Evolutionary conservation across 1,284 basidiomycete genomes (phyloP).

Genomic region (Vanrija sp.): DNA sequence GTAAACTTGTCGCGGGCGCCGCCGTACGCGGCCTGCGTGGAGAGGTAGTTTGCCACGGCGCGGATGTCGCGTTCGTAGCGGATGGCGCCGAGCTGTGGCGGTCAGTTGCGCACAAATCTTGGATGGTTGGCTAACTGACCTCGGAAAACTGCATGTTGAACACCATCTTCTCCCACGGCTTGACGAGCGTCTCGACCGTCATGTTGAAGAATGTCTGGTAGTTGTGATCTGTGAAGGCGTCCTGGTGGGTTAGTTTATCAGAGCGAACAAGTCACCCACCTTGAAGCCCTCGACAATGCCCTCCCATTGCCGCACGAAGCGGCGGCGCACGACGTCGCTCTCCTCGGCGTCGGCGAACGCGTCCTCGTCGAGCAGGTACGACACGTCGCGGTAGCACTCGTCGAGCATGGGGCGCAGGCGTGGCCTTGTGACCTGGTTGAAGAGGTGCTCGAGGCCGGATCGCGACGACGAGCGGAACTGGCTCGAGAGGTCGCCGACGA

Average conservation of each 20-base stretch:
- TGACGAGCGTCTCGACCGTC: constrained; percentile 76
- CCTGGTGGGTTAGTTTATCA: constrained; percentile 51
- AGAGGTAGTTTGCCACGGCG: constrained; percentile 73
- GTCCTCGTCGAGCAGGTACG: constrained; percentile 86
- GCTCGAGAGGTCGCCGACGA: constrained; percentile 48
- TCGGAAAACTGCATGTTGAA: constrained; percentile 81
- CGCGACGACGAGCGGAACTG: constrained; percentile 68
- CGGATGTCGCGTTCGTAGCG: constrained; percentile 92
- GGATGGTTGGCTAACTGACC: constrained; percentile 50
- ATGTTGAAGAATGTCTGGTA: constrained; percentile 79
- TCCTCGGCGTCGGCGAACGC: constrained; percentile 76
- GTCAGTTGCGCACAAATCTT: not conserved
- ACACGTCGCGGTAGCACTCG: constrained; percentile 84
- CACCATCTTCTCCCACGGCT: constrained; percentile 90
- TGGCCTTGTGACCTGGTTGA: constrained; percentile 85
- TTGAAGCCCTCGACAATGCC: constrained; percentile 70
- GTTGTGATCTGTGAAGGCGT: constrained; percentile 79
- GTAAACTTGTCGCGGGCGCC: constrained; percentile 87
- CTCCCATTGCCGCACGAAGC: constrained; percentile 83
- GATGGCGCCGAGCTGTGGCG: constrained; percentile 79
- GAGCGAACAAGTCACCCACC: not conserved
- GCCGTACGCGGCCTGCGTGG: constrained; percentile 78
- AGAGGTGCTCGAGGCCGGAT: constrained; percentile 86
- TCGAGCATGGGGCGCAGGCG: constrained; percentile 74
- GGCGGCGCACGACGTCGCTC: constrained; percentile 76